A percentile compares a stretch with the other conserved stretches of the same genome.
These are phyloP conservation scores for Backusella morwellensis DNA, from an alignment of 192 early-diverging fungal genomes.

Conservation along the genomic window DNA sequence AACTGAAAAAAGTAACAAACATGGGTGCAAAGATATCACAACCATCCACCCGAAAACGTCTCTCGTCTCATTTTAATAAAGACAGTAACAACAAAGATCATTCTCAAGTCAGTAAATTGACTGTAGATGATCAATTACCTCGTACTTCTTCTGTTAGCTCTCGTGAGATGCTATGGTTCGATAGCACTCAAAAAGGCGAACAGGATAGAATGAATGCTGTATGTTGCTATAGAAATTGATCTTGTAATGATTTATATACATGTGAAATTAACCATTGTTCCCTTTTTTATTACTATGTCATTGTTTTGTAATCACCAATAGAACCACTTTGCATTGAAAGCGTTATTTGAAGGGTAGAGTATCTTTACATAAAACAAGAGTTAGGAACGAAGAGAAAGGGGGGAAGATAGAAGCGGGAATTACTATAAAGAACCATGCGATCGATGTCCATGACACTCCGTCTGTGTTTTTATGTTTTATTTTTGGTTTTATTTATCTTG, in stretches of 20 bases:
- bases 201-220: constrained; percentile 13
- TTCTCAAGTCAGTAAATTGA: neutral
- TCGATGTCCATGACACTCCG: neutral
- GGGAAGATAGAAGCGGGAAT: neutral
- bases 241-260: neutral
- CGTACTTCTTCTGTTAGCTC: neutral
- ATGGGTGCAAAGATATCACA: constrained; percentile 8
- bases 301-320: neutral
- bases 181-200: constrained; percentile 1
- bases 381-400: neutral
- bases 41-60: neutral
- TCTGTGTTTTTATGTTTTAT: neutral
- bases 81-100: neutral
- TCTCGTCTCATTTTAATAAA: neutral
- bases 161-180: neutral
- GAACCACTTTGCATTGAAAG: constrained; percentile 13
- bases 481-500: neutral
- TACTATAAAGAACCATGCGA: neutral
- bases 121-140: neutral
- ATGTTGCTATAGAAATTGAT: neutral
- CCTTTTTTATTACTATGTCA: neutral
- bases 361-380: neutral
- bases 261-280: neutral
- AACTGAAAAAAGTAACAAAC: neutral
- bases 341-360: constrained; percentile 3